Base-by-base conservation (phyloP, 768 basidiomycete species). In the Rhizopogon vulgaris region DNA sequence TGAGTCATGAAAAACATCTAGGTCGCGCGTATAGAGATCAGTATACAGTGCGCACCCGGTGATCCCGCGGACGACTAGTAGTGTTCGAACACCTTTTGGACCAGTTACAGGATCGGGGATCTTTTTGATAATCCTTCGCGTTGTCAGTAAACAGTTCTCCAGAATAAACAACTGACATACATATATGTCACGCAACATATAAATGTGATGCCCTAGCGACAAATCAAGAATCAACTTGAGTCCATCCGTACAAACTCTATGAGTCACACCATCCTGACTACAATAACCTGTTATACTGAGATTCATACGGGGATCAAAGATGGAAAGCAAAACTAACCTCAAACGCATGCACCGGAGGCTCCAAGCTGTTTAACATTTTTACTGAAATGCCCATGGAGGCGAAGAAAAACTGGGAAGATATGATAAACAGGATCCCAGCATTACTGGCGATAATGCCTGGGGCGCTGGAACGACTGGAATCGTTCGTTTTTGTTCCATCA, bases 31-130 rank as follows among this genome's bases (percentile, higher is more conserved):
- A 24, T 17, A n/a, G n/a, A 48, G 10, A 49, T 4, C 4, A 45
- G 2, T 7, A 12, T 32, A 5, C 9, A 3, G 22, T 28, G 59
- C 74, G 36, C 51, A 85, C 79, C 87, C 88, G 14, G 74, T 68
- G 53, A 85, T 67, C 0, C 87, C 87, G 55, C 89, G 72, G 8
- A 75, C 62, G 0, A 76, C 65, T 3, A 90, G 71, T 8, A 87
- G 65, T 3, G 69, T 52, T 37, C 88, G 74, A 7, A 91, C 78
- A 2, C 76, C 85, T 40, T 81, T 81, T 0, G 89, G 90, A 1
- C 88, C 90, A 0, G 84, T 57, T 27, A 83, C 64, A 0, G 87
- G 86, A 60, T 91, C 70, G 2, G 73, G 73, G 5, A 82, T 69
- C n/a, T 69, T 69, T 38, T 58, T 69, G 22, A 65, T 68, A 57